These are phyloP conservation scores for Mycena kentingensis DNA, from an alignment of 768 basidiomycete genomes.

Conservation along the genomic window DNA sequence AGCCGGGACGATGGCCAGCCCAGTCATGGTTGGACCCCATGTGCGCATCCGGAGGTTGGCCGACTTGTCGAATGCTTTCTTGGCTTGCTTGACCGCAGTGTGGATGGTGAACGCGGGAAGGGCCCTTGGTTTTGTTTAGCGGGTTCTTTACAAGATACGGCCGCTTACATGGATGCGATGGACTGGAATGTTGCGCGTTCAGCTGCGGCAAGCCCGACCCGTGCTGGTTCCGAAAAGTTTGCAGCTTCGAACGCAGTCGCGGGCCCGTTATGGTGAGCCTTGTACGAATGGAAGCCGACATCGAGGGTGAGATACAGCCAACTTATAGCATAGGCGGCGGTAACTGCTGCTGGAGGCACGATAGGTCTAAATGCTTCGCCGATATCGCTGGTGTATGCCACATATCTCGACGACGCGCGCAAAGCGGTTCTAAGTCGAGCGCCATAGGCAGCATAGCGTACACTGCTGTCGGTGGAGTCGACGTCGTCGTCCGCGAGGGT, in stretches of 20 bases:
- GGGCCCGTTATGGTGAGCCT: conserved; percentile 69
- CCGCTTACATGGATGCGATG: conserved; percentile 78
- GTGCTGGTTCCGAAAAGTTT: conserved; percentile 68
- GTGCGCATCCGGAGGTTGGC: conserved; percentile 58
- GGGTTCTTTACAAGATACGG: conserved; percentile 6
- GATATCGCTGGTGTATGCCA: conserved; percentile 82
- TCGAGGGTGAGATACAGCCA: conserved; percentile 83
- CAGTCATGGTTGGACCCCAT: conserved; percentile 79
- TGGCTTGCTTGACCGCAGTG: conserved; percentile 73
- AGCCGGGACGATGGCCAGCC: conserved; percentile 70
- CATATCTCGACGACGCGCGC: conserved; percentile 66
- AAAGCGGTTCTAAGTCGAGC: conserved; percentile 77
- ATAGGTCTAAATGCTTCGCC: conserved; percentile 85
- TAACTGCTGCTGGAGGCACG: conserved; percentile 69
- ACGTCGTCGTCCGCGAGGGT: conserved; percentile 63
- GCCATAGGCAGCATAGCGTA: conserved; percentile 77
- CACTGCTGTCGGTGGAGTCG: conserved; percentile 66
- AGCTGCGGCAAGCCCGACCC: conserved; percentile 68
- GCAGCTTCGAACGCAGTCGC: conserved; percentile 65
- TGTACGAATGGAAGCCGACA: conserved; percentile 81
- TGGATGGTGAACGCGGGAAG: conserved; percentile 86
- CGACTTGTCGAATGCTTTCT: conserved; percentile 62
- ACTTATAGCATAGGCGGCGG: conserved; percentile 77
- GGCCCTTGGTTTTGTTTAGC: conserved; percentile 49
- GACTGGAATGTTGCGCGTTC: conserved; percentile 82